Percentiles rank a stretch among this genome's conserved stretches.
These are phyloP conservation scores for Theobroma grandiflorum DNA, from an alignment of 441 rosid genomes.

Conservation along the genomic window DNA sequence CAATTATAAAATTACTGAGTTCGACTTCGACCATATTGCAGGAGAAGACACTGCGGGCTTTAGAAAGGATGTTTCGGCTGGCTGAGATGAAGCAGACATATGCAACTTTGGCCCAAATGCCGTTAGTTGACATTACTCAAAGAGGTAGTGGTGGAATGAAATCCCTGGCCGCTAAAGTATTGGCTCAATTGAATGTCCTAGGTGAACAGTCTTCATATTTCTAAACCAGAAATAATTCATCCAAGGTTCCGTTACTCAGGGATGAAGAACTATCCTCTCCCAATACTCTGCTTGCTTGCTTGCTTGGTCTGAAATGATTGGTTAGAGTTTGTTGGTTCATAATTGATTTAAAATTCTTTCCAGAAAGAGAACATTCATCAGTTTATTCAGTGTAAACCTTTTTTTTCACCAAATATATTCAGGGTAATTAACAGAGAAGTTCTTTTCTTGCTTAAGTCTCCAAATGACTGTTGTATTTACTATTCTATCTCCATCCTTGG, in stretches of 20 bases:
- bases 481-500: not conserved
- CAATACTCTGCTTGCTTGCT: not conserved
- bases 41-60: constrained; percentile 39
- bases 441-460: not conserved
- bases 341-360: not conserved
- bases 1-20: constrained; percentile 40
- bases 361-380: not conserved
- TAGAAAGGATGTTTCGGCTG: constrained; percentile 41
- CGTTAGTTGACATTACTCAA: constrained; percentile 47
- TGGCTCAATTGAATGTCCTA: constrained; percentile 41
- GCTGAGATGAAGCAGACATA: constrained; percentile 41
- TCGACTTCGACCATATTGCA: constrained; percentile 34
- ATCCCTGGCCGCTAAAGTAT: constrained; percentile 47
- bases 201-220: constrained; percentile 47
- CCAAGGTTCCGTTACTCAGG: not conserved
- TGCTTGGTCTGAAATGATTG: not conserved
- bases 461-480: no score
- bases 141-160: constrained; percentile 42
- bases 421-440: not conserved
- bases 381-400: not conserved
- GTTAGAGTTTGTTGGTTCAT: not conserved
- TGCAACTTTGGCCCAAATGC: constrained; percentile 41
- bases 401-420: not conserved
- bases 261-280: not conserved
- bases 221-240: constrained; percentile 16